Evolutionary conservation across 2,329 filamentous ascomycete genomes (phyloP), one percentile per base, ranked within the genome.

Genomic region (Juglanconis juglandina): DNA sequence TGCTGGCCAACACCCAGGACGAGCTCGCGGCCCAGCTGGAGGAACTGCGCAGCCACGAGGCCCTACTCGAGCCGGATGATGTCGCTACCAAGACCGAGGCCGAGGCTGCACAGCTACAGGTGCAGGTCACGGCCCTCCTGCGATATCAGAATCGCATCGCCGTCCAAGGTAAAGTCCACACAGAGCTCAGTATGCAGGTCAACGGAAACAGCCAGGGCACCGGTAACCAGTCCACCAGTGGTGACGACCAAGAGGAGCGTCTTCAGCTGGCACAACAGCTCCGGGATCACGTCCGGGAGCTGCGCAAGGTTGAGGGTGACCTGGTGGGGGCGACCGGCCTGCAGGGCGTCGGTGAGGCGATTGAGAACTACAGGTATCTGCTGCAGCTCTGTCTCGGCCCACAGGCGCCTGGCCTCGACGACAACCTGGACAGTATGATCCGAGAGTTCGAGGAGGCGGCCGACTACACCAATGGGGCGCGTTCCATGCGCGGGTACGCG

Each of bases 341-440:
- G 64, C 87, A 89, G 10, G 89, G 89, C 47, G 86, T 88, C 42
- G 86, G 87, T 41, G 88, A 91, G 71, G 87, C 87, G 70, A 89
- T 90, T 65, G 87, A 87, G 66, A 86, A 87, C 71, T 94, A 93
- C 72, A 82, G 88, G 63, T 82, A 82, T 58, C 79, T 92, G 35
- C 83, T 92, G 37, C 84, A 84, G 61, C 83, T 83, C 62, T 91
- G 89, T 61, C 77, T 92, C 34, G 87, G 87, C 33, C 81, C 87
- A 14, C 81, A 84, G 66, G 87, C 90, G 53, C 87, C 90, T 65
- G 87, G 85, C 64, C 81, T 92, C 41, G 89, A 92, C 70, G 78
- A 80, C 49, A 87, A 85, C 68, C 73, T 87, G 54, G 82, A 86
- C 68, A 83, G 79, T 61, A 74, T 87, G 63, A 85, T 87, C 66